Evolutionary conservation across 352 stramenopile genomes (phyloP).

Genomic region (Phytophthora constricta): DNA sequence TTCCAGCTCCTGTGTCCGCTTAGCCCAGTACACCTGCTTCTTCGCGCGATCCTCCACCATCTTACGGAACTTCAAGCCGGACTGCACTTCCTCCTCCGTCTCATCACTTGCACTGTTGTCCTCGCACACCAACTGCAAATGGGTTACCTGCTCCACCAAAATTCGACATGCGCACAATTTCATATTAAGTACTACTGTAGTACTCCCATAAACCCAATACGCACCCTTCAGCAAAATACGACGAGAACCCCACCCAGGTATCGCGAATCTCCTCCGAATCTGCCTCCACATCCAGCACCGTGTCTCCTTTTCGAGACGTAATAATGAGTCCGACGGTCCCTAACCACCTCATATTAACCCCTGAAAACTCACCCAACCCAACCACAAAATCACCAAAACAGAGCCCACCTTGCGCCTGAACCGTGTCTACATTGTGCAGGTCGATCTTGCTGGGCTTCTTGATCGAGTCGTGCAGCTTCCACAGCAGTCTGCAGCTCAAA

Average conservation of each 20-base stretch:
- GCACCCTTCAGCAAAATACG: too few species aligned
- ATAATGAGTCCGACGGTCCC: slow-evolving; percentile 55
- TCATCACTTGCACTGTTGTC: slow-evolving; percentile 47
- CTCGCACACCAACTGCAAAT: slow-evolving; percentile 79
- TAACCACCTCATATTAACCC: too few species aligned
- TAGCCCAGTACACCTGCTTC: slow-evolving; percentile 81
- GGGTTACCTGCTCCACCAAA: slow-evolving; percentile 50
- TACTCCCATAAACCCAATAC: neutral
- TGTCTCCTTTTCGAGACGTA: slow-evolving; percentile 65
- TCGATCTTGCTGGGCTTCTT: slow-evolving; percentile 60
- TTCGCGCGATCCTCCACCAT: slow-evolving; percentile 80
- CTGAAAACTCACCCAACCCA: too few species aligned
- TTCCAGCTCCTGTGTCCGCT: slow-evolving; percentile 79
- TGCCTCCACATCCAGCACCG: slow-evolving; percentile 75
- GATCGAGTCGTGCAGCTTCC: slow-evolving; percentile 64
- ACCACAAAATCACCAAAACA: too few species aligned
- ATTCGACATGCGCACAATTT: too few species aligned
- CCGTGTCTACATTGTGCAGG: slow-evolving; percentile 51
- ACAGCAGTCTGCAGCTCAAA: slow-evolving; percentile 56
- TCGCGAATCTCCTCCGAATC: slow-evolving; percentile 66
- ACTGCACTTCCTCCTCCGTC: slow-evolving; percentile 41
- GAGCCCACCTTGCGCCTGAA: slow-evolving; percentile 72
- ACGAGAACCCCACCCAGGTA: slow-evolving; percentile 64
- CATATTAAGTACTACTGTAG: neutral
- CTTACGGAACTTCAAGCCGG: slow-evolving; percentile 60